Evolutionary conservation across 352 stramenopile species (phyloP).

Genomic region (Globisporangium orthogonon): DNA sequence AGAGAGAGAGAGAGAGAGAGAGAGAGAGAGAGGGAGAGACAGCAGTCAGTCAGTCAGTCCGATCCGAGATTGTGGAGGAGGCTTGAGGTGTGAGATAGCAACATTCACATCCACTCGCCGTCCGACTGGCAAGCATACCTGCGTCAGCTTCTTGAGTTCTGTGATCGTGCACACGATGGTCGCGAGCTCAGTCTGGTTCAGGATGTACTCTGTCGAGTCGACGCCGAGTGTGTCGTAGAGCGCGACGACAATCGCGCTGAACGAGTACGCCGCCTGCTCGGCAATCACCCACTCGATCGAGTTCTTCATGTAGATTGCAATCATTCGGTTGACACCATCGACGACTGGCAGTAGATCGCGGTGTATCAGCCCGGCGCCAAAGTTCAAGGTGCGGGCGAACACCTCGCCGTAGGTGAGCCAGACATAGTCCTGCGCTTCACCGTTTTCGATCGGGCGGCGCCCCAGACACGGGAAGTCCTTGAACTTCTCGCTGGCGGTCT

Average conservation of each 20-base stretch:
- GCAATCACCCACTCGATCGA: constrained; percentile 93
- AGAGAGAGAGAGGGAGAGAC: background rate
- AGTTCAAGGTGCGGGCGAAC: constrained; percentile 22
- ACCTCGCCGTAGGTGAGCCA: constrained; percentile 56
- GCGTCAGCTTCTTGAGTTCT: constrained; percentile 43
- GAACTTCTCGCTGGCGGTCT: constrained; percentile 19
- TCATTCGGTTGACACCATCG: constrained; percentile 43
- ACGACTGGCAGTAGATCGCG: constrained; percentile 31
- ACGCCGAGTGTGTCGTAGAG: constrained; percentile 78
- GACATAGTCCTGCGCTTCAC: constrained; percentile 24
- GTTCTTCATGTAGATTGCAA: constrained; percentile 97
- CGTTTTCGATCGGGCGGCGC: constrained; percentile 27
- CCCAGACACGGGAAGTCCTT: constrained; percentile 32
- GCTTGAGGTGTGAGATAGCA: too few relatives aligned
- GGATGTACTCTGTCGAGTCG: constrained; percentile 66
- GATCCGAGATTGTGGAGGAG: too few relatives aligned
- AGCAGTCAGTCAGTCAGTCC: background rate
- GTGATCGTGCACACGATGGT: constrained; percentile 59
- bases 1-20: background rate
- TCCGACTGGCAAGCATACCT: constrained; percentile 7
- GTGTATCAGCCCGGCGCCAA: constrained; percentile 38
- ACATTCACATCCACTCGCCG: too few relatives aligned
- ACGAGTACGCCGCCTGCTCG: constrained; percentile 79
- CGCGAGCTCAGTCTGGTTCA: constrained; percentile 65
- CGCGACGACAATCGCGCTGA: constrained; percentile 35